Conservation (phyloP, 2,329 filamentous ascomycete species). For the Aspergillus quadrilineatus region DNA sequence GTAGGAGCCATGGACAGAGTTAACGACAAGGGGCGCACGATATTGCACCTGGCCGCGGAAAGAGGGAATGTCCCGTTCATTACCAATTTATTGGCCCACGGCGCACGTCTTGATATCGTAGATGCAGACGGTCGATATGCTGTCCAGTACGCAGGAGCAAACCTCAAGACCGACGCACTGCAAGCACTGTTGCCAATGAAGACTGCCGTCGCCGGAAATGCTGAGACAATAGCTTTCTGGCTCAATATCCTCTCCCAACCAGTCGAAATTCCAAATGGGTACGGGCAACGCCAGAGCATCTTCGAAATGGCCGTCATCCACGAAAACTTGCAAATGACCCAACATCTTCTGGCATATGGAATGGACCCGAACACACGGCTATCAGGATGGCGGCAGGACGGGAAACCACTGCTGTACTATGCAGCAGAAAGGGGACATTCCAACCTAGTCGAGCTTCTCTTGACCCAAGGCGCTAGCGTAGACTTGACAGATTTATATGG, state of each 20-base stretch:
- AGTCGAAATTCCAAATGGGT: not conserved
- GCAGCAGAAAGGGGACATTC: not conserved
- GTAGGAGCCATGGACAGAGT: not conserved
- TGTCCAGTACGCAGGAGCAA: not conserved
- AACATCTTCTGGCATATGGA: not conserved
- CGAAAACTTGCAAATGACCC: not conserved
- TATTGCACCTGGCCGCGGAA: constrained; percentile 3
- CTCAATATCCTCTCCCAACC: not conserved
- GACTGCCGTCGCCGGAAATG: not conserved
- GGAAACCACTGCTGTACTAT: not conserved
- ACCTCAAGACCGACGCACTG: not conserved
- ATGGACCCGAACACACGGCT: not conserved
- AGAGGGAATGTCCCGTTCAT: not conserved
- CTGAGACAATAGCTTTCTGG: not conserved
- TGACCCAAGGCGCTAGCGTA: not conserved
- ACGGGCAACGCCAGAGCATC: not conserved
- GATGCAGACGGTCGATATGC: not conserved
- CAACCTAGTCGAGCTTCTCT: not conserved
- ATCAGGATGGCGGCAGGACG: not conserved
- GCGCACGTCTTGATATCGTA: not conserved
- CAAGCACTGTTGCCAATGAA: not conserved
- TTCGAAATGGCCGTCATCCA: not conserved
- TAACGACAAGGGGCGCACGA: not conserved
- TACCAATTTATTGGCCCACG: not conserved
- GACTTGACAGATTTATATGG: not conserved